A percentile compares a stretch with the other conserved stretches of the same genome.
These are phyloP conservation scores for Diaporthe capsici DNA, from an alignment of 2,329 filamentous ascomycete species.

Conservation along the genomic window DNA sequence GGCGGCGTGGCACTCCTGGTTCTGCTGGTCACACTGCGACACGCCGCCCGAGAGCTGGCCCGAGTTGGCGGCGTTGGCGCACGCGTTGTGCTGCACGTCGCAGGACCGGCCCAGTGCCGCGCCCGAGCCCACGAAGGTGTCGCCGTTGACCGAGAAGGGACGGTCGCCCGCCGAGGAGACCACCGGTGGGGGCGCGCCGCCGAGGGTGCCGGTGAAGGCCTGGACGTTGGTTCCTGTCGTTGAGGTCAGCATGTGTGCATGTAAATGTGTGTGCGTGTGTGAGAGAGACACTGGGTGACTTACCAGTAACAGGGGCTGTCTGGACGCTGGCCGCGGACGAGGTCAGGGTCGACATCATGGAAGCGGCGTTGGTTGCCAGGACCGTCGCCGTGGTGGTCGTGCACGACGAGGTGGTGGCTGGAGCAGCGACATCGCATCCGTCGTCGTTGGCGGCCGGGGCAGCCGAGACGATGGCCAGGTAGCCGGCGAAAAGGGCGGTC, in stretches of 20 bases:
- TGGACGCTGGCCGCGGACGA: slow-evolving; percentile 10
- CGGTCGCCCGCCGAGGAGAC: slow-evolving; percentile 51
- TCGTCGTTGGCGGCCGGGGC: slow-evolving; percentile 26
- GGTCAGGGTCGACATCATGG: slow-evolving; percentile 5
- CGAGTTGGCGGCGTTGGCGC: slow-evolving; percentile 57
- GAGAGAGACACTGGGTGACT: slow-evolving; percentile 41
- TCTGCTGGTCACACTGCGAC: slow-evolving; percentile 55
- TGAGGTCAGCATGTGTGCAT: slow-evolving; percentile 30
- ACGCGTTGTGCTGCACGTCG: slow-evolving; percentile 61
- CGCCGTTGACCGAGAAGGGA: slow-evolving; percentile 54
- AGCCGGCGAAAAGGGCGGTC: slow-evolving; percentile 1
- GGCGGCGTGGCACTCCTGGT: slow-evolving; percentile 47
- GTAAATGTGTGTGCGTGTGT: not conserved
- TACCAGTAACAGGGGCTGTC: slow-evolving; percentile 39
- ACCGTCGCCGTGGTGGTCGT: slow-evolving; percentile 23
- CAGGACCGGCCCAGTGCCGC: slow-evolving; percentile 60
- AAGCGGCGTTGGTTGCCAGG: slow-evolving; percentile 26
- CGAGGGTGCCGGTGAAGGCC: slow-evolving; percentile 57
- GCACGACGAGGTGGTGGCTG: slow-evolving; percentile 22
- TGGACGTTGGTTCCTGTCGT: slow-evolving; percentile 52
- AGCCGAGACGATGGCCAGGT: slow-evolving; percentile 18
- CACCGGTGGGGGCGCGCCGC: slow-evolving; percentile 55
- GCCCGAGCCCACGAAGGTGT: slow-evolving; percentile 56
- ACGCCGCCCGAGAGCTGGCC: slow-evolving; percentile 51
- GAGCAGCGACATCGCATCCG: slow-evolving; percentile 1